Conservation (phyloP, 2,329 filamentous ascomycete genomes). For the Exophiala bonariae region DNA sequence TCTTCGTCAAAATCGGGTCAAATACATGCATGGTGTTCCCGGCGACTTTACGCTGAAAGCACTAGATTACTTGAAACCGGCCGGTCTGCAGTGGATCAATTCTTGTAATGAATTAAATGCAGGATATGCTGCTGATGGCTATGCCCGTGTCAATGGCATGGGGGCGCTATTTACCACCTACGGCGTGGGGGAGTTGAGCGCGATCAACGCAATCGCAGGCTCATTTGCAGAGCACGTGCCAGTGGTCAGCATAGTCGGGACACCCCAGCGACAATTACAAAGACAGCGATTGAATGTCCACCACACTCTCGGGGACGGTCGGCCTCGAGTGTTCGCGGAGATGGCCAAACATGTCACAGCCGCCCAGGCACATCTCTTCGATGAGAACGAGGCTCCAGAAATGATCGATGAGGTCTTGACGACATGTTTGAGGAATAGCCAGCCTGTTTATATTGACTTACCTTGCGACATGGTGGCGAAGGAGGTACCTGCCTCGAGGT, state of each 20-base stretch:
- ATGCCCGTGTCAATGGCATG: constrained; percentile 58
- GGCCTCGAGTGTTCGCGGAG: constrained; percentile 51
- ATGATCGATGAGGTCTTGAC: constrained; percentile 53
- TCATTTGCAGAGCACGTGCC: constrained; percentile 60
- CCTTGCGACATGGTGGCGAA: constrained; percentile 53
- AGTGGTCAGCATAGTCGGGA: constrained; percentile 62
- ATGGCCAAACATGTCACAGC: constrained; percentile 52
- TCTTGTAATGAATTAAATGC: constrained; percentile 64
- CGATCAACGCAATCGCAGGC: constrained; percentile 37
- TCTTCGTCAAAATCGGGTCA: constrained; percentile 48
- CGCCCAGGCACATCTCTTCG: constrained; percentile 46
- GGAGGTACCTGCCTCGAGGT: constrained; percentile 60
- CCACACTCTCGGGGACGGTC: constrained; percentile 44
- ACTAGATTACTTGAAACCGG: constrained; percentile 57
- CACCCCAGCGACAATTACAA: constrained; percentile 51
- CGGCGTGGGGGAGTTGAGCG: constrained; percentile 55
- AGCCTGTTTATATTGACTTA: constrained; percentile 57
- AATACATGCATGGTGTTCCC: constrained; percentile 52
- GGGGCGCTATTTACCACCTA: constrained; percentile 55
- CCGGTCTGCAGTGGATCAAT: constrained; percentile 58
- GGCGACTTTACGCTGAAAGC: constrained; percentile 46
- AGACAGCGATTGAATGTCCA: constrained; percentile 39
- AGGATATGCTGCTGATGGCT: constrained; percentile 75
- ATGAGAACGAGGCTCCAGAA: constrained; percentile 45
- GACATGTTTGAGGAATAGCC: constrained; percentile 51